Percentiles rank a stretch among this genome's conserved stretches.
Evolutionary conservation across 371 early-diverging fungal species (phyloP).

Genomic region (Syncephalastrum sp.): DNA sequence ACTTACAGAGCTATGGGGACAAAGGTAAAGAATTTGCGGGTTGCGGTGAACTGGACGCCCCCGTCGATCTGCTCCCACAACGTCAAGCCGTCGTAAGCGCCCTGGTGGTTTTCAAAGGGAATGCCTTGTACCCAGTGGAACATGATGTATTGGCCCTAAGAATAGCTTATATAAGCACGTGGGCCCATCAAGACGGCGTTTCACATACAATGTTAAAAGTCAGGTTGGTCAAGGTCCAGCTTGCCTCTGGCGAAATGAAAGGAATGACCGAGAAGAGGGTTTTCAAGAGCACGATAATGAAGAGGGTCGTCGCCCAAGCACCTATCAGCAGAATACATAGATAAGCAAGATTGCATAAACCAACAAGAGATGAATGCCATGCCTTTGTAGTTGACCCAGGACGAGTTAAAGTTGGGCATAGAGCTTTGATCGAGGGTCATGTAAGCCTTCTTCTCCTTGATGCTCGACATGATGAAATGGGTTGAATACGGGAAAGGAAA

Average conservation of each 20-base stretch:
- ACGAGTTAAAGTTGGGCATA: slow-evolving; percentile 67
- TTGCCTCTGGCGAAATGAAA: slow-evolving; percentile 83
- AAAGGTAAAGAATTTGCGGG: slow-evolving; percentile 92
- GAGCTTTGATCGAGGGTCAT: slow-evolving; percentile 55
- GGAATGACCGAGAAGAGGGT: slow-evolving; percentile 87
- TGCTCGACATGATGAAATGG: slow-evolving; percentile 16
- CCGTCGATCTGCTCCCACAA: slow-evolving; percentile 99
- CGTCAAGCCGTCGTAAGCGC: slow-evolving; percentile 92
- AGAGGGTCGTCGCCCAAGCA: slow-evolving; percentile 86
- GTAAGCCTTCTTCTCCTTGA: slow-evolving; percentile 30
- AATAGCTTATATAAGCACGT: slow-evolving; percentile 22
- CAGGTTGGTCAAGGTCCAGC: slow-evolving; percentile 95
- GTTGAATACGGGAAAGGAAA: slow-evolving; percentile 1
- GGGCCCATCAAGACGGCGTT: background rate
- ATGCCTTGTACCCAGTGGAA: slow-evolving; percentile 96
- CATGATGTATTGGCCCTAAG: slow-evolving; percentile 90
- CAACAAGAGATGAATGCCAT: slow-evolving; percentile 14
- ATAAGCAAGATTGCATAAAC: slow-evolving; percentile 7
- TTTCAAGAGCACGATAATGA: slow-evolving; percentile 78
- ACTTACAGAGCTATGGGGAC: slow-evolving; percentile 92
- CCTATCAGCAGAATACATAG: slow-evolving; percentile 49
- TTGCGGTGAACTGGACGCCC: slow-evolving; percentile 95
- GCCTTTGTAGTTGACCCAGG: slow-evolving; percentile 74
- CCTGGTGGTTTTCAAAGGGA: slow-evolving; percentile 93
- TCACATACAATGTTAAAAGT: slow-evolving; percentile 81